Conservation (phyloP, 441 rosid genomes). For the Adansonia gregorii region DNA sequence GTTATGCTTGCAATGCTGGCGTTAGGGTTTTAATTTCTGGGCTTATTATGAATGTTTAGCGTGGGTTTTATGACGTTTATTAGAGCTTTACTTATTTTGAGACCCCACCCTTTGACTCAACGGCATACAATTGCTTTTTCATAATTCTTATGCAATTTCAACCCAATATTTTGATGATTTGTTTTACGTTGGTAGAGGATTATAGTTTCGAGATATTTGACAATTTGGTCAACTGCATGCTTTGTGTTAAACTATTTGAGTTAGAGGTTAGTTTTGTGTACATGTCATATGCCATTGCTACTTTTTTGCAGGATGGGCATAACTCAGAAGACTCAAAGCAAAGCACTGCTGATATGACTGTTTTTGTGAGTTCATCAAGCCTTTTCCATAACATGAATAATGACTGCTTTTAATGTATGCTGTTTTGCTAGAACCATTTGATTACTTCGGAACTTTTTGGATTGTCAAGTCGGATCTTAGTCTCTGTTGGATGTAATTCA, state of each 20-base stretch:
- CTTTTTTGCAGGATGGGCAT: conserved; percentile 56
- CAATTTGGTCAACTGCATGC: not conserved
- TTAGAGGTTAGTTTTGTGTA: not conserved
- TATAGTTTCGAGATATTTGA: not conserved
- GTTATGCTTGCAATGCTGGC: not conserved
- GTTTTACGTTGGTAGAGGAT: not conserved
- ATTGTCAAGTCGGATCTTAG: not conserved
- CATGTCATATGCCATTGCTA: not conserved
- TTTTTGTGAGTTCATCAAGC: conserved; percentile 53
- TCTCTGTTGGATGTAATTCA: not conserved
- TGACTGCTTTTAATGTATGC: conserved; percentile 6
- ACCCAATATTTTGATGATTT: not conserved
- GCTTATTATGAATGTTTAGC: not conserved
- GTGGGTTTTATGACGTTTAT: not conserved
- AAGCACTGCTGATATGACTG: conserved; percentile 70
- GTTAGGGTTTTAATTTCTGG: conserved; percentile 6
- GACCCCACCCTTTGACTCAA: not conserved
- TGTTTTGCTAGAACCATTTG: conserved; percentile 14
- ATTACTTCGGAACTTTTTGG: not conserved
- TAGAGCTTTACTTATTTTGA: not conserved
- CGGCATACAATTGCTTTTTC: conserved; percentile 8
- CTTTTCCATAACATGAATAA: conserved; percentile 15
- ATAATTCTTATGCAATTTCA: not conserved
- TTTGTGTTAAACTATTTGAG: conserved; percentile 5
- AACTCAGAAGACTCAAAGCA: conserved; percentile 66